Evolutionary conservation across 2,329 filamentous ascomycete genomes (phyloP), one percentile per base, ranked within the genome.

Genomic region (Escovopsis sp.): DNA sequence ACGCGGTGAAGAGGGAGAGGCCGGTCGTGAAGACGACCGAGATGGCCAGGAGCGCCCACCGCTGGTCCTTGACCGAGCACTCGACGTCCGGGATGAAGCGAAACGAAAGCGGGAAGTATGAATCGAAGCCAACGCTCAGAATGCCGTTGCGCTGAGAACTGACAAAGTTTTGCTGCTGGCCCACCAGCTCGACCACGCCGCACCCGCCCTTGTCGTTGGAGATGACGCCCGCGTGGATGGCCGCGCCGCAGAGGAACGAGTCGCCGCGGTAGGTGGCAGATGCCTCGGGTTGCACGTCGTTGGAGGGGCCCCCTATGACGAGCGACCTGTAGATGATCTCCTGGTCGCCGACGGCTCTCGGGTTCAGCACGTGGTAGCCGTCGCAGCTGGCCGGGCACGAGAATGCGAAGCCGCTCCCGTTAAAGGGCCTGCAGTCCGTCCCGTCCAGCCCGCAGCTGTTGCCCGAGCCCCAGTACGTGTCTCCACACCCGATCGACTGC

Each of bases 21-120:
- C 88, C 58, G 24, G 75, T 71, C 2, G 87, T 84, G 50, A 93
- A 94, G 39, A 78, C 75, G 20, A 89, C 70, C 0, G 87, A 93
- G 7, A 96, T 72, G 13, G 75, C 83, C 9, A 98, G 72, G 3
- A 94, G 65, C 2, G 81, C 72, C 91, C 91, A 98, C 36, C 88
- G 72, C 43, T 83, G 73, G 57, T 96, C 91, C 42, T 71, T 69
- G 13, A 85, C 80, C 39, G 76, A 72, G 51, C 85, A 82, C 12
- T 71, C 62, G 7, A 86, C 70, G 29, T 71, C 71, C 5, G 67
- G 60, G 5, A 84, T 62, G 51, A 98, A 96, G 14, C 75, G 76
- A 57, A 85, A 95, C 0, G 87, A 81, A 27, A 84, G 79, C 1
- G 91, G 91, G 53, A 98, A 98, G 49, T 85, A 86, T 0, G 86